phyloP scores from a whole-genome alignment of 2,329 filamentous ascomycete genomes.

The Pseudofabraea citricarpa region DNA sequence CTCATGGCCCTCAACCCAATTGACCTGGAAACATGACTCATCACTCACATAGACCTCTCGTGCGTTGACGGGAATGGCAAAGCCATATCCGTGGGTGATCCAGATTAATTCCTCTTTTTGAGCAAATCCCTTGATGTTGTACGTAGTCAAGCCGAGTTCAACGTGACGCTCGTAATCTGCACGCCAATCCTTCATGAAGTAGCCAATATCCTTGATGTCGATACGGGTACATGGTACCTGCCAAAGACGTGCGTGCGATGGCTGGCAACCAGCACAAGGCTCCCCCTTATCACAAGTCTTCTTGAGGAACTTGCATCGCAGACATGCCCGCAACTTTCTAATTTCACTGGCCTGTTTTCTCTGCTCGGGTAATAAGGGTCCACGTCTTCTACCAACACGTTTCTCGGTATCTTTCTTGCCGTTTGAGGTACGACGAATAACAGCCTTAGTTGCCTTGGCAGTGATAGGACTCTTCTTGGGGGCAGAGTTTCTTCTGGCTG shows the following conservation, averaged over 20 bases:
- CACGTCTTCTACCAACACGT: conserved; percentile 85
- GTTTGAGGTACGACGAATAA: conserved; percentile 73
- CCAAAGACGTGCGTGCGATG: conserved; percentile 92
- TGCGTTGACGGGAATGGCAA: conserved; percentile 86
- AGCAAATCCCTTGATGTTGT: conserved; percentile 85
- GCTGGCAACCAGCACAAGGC: conserved; percentile 91
- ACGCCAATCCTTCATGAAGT: conserved; percentile 99
- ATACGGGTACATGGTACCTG: conserved; percentile 97
- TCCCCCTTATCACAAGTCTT: conserved; percentile 98
- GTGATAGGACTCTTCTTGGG: conserved; percentile 53
- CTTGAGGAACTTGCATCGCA: conserved; percentile 97
- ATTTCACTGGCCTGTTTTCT: conserved; percentile 96
- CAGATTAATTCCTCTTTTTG: conserved; percentile 69
- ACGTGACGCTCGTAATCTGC: conserved; percentile 92
- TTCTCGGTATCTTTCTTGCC: conserved; percentile 87
- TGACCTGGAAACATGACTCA: conserved; percentile 85
- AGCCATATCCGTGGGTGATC: conserved; percentile 95
- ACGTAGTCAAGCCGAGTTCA: conserved; percentile 80
- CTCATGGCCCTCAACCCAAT: conserved; percentile 84
- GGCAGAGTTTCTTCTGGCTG: conserved; percentile 62
- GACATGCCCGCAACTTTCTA: conserved; percentile 85
- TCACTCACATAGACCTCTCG: conserved; percentile 91
- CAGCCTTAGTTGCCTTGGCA: conserved; percentile 76
- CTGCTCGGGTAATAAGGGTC: conserved; percentile 87
- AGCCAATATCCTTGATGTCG: conserved; percentile 96